Evolutionary conservation across 1,284 basidiomycete genomes (phyloP), one percentile per base, ranked within the genome.

Genomic region (Rhodofomes roseus): DNA sequence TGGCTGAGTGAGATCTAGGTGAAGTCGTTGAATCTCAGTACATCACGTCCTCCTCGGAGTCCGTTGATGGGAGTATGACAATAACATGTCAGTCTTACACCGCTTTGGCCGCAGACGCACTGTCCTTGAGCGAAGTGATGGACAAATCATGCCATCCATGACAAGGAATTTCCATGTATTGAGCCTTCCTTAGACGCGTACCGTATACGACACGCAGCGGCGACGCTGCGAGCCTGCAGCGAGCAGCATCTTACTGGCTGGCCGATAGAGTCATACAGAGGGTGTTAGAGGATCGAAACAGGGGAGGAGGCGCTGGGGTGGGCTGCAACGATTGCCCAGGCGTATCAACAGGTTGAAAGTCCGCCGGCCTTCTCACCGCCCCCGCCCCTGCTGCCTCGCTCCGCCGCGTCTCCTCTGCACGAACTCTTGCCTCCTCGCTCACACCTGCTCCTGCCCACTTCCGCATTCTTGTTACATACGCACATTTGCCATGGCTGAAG

Each of bases 401-500:
- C n/a, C n/a, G n/a, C 48, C 29, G 41, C 56, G 56, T 39, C 62
- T 56, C 50, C 39, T 29, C 58, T 60, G 27, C 54, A 44, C 58
- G 54, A 29, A 56, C 64, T 40, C 60, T 52, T 44, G 46, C 51
- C 62, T 53, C 57, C 50, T 9, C 50, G 14, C 31, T 8, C 50
- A 36, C 37, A 20, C 29, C 4, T 11, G 11, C 50, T 12, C 31
- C 31, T 31, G 11, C 16, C 20, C 50, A 16, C 25, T 18, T 48
- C n/a, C 14, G 46, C 25, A 27, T 48, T 59, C 43, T 60, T 62
- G 37, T 57, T 29, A 40, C 51, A 51, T 36, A 64, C 58, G 29
- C 34, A 18, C 1, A 37, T n/a, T 50, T 92, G 68, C 62, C 51
- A 95, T 95, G 93, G 76, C 92, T 64, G 93, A 95, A 81, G 88